phyloP scores from a whole-genome alignment of 805 yeast genomes.

The Lachancea thermotolerans region DNA sequence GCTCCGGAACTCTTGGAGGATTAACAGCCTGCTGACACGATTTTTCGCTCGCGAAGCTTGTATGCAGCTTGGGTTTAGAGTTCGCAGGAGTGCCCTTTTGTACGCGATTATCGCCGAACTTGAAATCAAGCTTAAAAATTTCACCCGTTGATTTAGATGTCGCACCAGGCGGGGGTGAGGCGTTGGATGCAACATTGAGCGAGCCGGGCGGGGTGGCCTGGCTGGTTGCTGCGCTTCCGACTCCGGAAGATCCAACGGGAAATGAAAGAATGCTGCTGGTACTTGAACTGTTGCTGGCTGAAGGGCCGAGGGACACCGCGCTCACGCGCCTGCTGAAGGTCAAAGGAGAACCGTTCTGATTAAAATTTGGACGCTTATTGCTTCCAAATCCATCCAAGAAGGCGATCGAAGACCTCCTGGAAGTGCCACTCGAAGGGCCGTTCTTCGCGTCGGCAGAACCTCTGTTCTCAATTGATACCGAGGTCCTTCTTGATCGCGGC shows the following conservation, averaged over 20 bases:
- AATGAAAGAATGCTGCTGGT: constrained; percentile 5
- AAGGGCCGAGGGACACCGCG: neutral
- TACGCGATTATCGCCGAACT: neutral
- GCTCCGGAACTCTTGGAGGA: neutral
- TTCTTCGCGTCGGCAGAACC: neutral
- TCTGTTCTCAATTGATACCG: neutral
- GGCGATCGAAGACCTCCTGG: constrained; percentile 6
- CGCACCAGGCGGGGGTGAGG: neutral
- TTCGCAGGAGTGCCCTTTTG: neutral
- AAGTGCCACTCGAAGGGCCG: neutral
- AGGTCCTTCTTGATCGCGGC: neutral
- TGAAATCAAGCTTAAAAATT: constrained; percentile 2
- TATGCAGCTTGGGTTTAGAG: neutral
- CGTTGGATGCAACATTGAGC: neutral
- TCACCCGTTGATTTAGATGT: neutral
- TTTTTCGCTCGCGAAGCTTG: neutral
- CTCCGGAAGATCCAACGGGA: neutral
- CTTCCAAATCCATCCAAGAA: constrained; percentile 2
- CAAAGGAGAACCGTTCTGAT: neutral
- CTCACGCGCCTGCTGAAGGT: neutral
- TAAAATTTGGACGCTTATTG: constrained; percentile 1
- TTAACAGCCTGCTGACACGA: neutral
- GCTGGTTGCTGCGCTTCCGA: neutral
- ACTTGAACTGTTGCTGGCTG: constrained; percentile 3
- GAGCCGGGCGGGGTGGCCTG: neutral